phyloP scores from a whole-genome alignment of 169 alveolate species.

The Eimeria maxima region DNA sequence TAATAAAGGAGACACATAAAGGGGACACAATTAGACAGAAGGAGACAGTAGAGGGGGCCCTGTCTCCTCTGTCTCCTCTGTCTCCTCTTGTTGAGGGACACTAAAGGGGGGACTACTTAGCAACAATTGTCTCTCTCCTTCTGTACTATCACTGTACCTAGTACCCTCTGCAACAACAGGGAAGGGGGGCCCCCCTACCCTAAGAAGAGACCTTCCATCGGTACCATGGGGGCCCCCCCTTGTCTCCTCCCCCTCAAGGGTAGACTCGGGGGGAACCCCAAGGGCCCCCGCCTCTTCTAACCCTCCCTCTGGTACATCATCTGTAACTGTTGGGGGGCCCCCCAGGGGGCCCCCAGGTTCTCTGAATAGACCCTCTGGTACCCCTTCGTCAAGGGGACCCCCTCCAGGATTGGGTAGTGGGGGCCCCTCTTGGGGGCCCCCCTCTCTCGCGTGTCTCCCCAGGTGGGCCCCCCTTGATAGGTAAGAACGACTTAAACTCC shows the following conservation, averaged over 20 bases:
- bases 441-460: not conserved
- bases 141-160: not conserved
- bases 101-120: not conserved
- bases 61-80: not conserved
- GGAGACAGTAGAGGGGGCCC: not conserved
- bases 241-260: not conserved
- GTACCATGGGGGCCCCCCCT: not conserved
- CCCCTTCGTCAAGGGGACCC: constrained; percentile 5
- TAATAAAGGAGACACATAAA: too few species aligned
- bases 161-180: not conserved
- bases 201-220: not conserved
- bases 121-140: not conserved
- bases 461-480: constrained; percentile 4
- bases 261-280: constrained; percentile 26
- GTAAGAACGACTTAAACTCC: not conserved
- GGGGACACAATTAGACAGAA: too few species aligned
- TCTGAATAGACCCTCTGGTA: not conserved
- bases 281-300: not conserved
- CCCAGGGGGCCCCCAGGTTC: constrained; percentile 18
- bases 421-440: too few species aligned
- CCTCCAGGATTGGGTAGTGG: not conserved
- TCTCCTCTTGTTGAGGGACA: not conserved
- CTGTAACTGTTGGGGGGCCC: not conserved
- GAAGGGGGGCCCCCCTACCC: not conserved
- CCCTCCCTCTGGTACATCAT: not conserved